Base-by-base conservation (phyloP, 352 stramenopile species). In the Phytophthora aleatoria region DNA sequence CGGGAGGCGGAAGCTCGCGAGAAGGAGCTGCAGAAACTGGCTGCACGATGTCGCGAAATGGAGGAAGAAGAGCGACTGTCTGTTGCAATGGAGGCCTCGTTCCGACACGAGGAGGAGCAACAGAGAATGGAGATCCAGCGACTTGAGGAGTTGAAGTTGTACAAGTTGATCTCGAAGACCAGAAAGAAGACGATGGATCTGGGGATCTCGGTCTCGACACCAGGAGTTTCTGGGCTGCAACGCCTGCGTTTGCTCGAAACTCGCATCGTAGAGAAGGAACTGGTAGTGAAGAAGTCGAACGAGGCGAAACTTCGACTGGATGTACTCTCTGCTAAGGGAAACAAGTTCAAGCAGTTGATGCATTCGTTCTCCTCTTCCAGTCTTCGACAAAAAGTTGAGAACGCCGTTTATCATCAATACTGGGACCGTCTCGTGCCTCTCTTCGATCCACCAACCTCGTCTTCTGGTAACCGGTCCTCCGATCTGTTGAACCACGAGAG, bases 401-500 rank as follows among this genome's bases (percentile, higher is more conserved):
- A 52, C 0, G 74, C 67, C 3, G 70, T 91, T 11, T 76, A 60
- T 9, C 47, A 85, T 24, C 69, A 71, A 12, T 55, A 75, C 13
- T 88, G 77, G 27, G 69, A 83, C 7, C 51, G 38, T 12, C 64
- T 92, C 11, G 52, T 85, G 3, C 55, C 57, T 9, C 51, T 89
- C 1, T 74, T 91, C 11, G 69, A 85, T 1, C 62, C 52, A 12
- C 35, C 16, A 7, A 76, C 45, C 8, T 1, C 33, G 3, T 53
- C 56, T 16, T 65, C 50, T n/a, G 44, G 56, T 2, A 74, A 77
- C 30, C 47, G 41, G 5, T 55, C 44, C 1, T 12, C 13, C 3
- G 30, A 44, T 6, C 31, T 88, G 27, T 41, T 84, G 11, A 76
- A 90, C 26, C 61, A 85, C 15, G 79, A 92, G 43, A 90, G 83